A percentile compares a stretch with the other conserved stretches of the same genome.
Evolutionary conservation across 768 basidiomycete species (phyloP).

Genomic region (Mycena galericulata): DNA sequence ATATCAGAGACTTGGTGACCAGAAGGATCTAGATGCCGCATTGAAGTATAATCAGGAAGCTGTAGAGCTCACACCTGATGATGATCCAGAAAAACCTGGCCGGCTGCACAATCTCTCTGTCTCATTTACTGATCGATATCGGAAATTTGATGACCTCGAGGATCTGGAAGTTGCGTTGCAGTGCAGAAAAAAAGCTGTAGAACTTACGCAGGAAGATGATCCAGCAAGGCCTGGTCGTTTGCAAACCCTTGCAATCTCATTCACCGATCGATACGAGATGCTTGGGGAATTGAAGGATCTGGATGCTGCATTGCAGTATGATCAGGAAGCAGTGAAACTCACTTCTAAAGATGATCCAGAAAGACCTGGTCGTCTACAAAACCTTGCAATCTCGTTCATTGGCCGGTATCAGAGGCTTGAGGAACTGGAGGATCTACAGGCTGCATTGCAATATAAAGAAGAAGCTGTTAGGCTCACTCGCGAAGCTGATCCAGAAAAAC

Average conservation of each 20-base stretch:
- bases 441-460: not conserved
- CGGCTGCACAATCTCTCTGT: not conserved
- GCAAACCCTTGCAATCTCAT: not conserved
- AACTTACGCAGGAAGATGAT: not conserved
- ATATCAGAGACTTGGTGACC: not conserved
- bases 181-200: not conserved
- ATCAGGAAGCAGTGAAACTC: not conserved
- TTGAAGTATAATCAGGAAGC: not conserved
- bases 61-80: not conserved
- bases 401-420: not conserved
- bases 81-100: not conserved
- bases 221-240: not conserved
- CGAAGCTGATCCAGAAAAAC: no score
- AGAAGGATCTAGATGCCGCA: no score
- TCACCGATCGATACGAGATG: not conserved
- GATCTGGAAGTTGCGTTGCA: not conserved
- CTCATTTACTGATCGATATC: not conserved
- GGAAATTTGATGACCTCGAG: not conserved
- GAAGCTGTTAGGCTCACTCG: not conserved
- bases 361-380: not conserved
- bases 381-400: not conserved
- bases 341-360: not conserved
- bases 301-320: not conserved
- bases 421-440: not conserved
- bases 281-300: not conserved